Base-by-base conservation (phyloP, 345 rosid genomes). In the Moricandia moricandioides region DNA sequence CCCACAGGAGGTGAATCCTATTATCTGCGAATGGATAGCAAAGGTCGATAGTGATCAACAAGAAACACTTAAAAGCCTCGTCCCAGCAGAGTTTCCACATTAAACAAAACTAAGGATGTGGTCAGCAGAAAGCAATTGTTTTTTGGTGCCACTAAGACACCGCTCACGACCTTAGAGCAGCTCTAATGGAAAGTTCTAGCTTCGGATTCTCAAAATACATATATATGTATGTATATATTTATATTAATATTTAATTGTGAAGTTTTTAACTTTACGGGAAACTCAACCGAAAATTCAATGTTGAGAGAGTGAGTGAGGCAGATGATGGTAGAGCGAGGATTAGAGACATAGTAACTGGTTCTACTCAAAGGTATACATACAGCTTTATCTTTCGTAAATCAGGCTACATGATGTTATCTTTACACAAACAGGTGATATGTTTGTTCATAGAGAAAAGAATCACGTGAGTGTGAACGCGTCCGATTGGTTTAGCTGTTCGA, bases 1-100 rank as follows among this genome's bases (percentile, higher is more conserved):
- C 69, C 92, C 96, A 11, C 86, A 84, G 72, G 83, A 83, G 67
- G 90, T 88, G 7, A 92, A 92, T 71, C 60, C 69, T 8, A 73
- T 87, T 14, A 67, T 88, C 73, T 40, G 85, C 51, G 82, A 86
- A 65, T 89, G 97, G 97, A 78, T 85, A 51, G 76, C 49, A 11
- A 65, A 79, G 10, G 29, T 81, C 21, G 83, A 81, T 62, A 80
- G 62, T 4, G 79, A 72, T 74, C 73, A 61, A 10, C 67, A 64
- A 78, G 29, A 17, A 16, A 2, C 52, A n/a, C 47, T 11, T n/a
- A 57, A 67, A 64, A 37, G 63, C 35, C 64, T 51, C 69, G 39
- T 60, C 81, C 35, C 49, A 57, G 61, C 51, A 65, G 43, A 11
- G 35, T 12, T 51, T 61, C 59, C 35, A 18, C 59, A 56, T 3